Conservation (phyloP, 371 early-diverging fungal genomes). For the Capillidium heterosporum region DNA sequence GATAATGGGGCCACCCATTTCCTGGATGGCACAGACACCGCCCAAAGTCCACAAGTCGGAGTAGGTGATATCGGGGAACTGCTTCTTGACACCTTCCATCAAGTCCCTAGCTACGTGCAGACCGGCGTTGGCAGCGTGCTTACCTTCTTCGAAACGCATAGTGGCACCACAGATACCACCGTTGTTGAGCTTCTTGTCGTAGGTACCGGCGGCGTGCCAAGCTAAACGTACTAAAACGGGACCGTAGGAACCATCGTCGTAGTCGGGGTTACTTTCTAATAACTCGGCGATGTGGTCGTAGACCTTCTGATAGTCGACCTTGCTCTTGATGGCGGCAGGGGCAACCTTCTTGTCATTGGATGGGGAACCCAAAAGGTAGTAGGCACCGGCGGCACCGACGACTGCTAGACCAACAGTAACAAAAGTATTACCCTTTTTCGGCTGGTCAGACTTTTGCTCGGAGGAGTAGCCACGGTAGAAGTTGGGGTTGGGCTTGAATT, state of each 20-base stretch:
- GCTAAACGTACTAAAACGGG: slow-evolving; percentile 80
- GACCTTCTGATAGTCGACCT: slow-evolving; percentile 34
- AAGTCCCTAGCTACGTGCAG: slow-evolving; percentile 57
- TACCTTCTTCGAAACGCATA: slow-evolving; percentile 59
- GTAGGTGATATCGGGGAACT: slow-evolving; percentile 69
- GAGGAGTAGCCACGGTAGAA: neutral
- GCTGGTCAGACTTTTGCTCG: neutral
- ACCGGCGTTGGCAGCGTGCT: slow-evolving; percentile 78
- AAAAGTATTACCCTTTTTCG: neutral
- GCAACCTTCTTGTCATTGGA: neutral
- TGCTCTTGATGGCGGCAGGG: too few species aligned
- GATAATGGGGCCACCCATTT: slow-evolving; percentile 72
- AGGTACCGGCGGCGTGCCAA: slow-evolving; percentile 91
- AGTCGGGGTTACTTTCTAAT: slow-evolving; percentile 51
- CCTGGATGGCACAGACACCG: slow-evolving; percentile 78
- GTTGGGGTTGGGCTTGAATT: neutral
- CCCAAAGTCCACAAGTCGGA: slow-evolving; percentile 89
- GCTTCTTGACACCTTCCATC: slow-evolving; percentile 65
- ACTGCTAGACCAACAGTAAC: neutral
- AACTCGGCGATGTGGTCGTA: slow-evolving; percentile 63
- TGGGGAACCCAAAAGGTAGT: neutral
- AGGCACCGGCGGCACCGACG: slow-evolving; percentile 5
- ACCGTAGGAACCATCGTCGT: slow-evolving; percentile 83
- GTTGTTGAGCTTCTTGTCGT: slow-evolving; percentile 49
- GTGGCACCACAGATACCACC: slow-evolving; percentile 87